Base-by-base conservation (phyloP, 305 asterid species). In the Solanum hybrid region DNA sequence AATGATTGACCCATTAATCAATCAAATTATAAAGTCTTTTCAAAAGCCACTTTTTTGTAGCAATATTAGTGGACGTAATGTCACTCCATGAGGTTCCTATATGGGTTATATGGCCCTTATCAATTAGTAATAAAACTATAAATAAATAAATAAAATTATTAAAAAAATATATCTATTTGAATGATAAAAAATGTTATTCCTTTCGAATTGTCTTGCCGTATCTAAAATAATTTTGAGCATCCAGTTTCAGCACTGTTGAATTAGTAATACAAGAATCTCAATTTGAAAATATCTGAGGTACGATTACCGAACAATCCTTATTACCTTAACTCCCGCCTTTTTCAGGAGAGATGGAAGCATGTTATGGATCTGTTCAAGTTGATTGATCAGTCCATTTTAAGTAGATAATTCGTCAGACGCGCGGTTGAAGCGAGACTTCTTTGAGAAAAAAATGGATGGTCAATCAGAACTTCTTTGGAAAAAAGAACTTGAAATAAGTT, bases 161-260 rank as follows among this genome's bases (percentile, higher is more conserved):
- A 0, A 0, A 37, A 9, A 3, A 37, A 37, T 37, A 36, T 39
- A 42, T 42, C 18, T 12, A 42, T 42, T 42, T 42, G 57, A 42
- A 42, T 42, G 57, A 42, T 42, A 42, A 42, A 42, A 39, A 40
- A 3, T 40, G 51, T 51, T 51, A 16, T 51, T 16, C 64, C 64
- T 51, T 46, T 51, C 9, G 9, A 51, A 1, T 16, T 51, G 51
- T 40, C 51, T 40, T 40, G 2, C 1, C 6, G 6, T 42, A 51
- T 51, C 1, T 51, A 51, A 51, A 46, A 46, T 46, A 0, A 4
- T 0, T 42, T 14, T 5, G 8, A 46, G 0, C 8, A 57, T 18
- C 0, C 4, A 18, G 0, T 18, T 57, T 51, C n/a, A 57, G 0
- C 9, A 0, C 67, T 16, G 0, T 2, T 16, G 9, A 0, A 51